phyloP scores from a whole-genome alignment of 192 early-diverging fungal genomes.

The Funneliformis mosseae region DNA sequence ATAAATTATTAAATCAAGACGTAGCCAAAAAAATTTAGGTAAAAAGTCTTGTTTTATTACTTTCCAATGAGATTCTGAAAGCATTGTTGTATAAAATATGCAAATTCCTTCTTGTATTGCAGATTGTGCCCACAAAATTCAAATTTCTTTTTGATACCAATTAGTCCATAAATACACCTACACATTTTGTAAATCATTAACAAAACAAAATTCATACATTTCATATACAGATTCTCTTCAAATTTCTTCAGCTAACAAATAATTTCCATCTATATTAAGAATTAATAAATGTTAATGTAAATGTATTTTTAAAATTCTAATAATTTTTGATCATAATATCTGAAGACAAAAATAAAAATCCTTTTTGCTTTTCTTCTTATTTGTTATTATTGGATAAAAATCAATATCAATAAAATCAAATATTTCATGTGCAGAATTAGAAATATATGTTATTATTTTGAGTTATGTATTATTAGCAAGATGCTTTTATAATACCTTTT shows the following conservation, averaged over 20 bases:
- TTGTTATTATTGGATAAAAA: neutral
- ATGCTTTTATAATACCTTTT: neutral
- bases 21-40: neutral
- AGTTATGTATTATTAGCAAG: neutral
- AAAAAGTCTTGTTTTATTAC: neutral
- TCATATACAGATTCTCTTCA: neutral
- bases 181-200: neutral
- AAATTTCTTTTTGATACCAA: neutral
- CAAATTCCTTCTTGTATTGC: neutral
- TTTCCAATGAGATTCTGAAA: slow-evolving; percentile 12
- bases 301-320: neutral
- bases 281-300: neutral
- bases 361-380: neutral
- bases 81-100: neutral
- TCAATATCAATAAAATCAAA: neutral
- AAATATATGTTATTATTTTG: neutral
- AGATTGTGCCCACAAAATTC: neutral
- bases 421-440: neutral
- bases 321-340: neutral
- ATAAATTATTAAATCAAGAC: slow-evolving; percentile 3
- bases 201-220: neutral
- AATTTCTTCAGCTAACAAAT: neutral
- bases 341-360: neutral
- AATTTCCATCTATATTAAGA: neutral
- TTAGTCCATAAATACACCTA: neutral